phyloP scores from a whole-genome alignment of 768 basidiomycete genomes.

The Psilocybe sp. region DNA sequence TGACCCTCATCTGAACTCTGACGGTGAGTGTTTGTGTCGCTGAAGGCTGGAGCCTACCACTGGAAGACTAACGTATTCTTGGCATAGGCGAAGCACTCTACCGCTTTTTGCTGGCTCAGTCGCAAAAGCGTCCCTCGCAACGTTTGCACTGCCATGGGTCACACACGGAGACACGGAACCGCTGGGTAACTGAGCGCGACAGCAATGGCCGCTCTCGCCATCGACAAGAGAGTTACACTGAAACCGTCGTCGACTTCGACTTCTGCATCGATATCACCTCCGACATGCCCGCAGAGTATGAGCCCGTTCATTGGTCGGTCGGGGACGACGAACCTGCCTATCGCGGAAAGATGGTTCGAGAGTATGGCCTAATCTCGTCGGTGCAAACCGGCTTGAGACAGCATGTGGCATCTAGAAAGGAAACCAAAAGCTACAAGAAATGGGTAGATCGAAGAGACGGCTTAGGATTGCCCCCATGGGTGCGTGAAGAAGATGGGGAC shows the following conservation, averaged over 20 bases:
- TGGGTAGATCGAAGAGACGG: constrained; percentile 42
- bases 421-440: constrained; percentile 39
- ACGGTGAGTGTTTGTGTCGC: constrained; percentile 33
- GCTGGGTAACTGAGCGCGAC: constrained; percentile 38
- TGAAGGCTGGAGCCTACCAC: neutral
- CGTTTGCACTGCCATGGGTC: constrained; percentile 50
- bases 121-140: constrained; percentile 43
- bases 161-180: constrained; percentile 52
- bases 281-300: constrained; percentile 8
- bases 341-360: constrained; percentile 58
- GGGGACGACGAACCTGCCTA: constrained; percentile 63
- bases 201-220: constrained; percentile 30
- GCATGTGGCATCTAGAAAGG: constrained; percentile 38
- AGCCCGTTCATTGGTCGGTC: constrained; percentile 53
- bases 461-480: constrained; percentile 53
- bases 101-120: constrained; percentile 65
- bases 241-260: constrained; percentile 65
- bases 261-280: constrained; percentile 56
- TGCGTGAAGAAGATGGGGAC: constrained; percentile 16
- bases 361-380: constrained; percentile 40
- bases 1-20: constrained; percentile 65
- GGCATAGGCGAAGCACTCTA: constrained; percentile 57
- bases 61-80: neutral
- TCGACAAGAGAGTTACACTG: constrained; percentile 50
- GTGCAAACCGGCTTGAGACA: constrained; percentile 17